Evolutionary conservation across 208 protist species (phyloP).

Genomic region (Acanthamoeba lugdunensis): DNA sequence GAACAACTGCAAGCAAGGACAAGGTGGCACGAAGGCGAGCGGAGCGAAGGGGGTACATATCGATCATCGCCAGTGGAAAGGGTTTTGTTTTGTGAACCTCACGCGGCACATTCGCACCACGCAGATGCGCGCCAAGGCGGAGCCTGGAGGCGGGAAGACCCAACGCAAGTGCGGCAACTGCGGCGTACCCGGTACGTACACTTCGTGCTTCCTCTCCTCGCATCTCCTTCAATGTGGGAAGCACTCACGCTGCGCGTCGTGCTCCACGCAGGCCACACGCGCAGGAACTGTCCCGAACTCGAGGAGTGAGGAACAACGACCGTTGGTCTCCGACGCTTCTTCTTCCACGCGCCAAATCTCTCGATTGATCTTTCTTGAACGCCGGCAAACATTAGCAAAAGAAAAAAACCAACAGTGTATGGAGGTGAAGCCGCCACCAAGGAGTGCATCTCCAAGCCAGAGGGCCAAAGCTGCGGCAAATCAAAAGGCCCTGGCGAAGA

Average conservation of each 20-base stretch:
- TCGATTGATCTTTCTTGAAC: too few relatives aligned
- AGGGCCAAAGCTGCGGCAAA: too few relatives aligned
- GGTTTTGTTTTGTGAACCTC: too few relatives aligned
- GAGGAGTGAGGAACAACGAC: background rate
- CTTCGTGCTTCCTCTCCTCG: too few relatives aligned
- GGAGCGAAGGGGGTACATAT: background rate
- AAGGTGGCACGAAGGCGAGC: background rate
- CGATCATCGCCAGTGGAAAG: background rate
- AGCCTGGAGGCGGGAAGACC: background rate
- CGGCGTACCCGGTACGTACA: background rate
- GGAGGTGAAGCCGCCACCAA: too few relatives aligned
- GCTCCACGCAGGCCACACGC: background rate
- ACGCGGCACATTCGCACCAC: too few relatives aligned
- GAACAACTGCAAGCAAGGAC: background rate
- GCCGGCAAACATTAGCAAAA: too few relatives aligned
- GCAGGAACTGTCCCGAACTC: background rate
- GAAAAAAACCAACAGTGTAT: too few relatives aligned
- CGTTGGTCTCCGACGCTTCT: too few relatives aligned
- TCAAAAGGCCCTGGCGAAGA: background rate
- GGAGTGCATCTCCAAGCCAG: too few relatives aligned
- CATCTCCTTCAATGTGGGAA: background rate
- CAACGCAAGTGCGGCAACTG: conserved; percentile 15
- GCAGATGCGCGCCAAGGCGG: background rate
- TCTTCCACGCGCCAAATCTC: too few relatives aligned
- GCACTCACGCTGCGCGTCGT: background rate